phyloP scores from a whole-genome alignment of 352 stramenopile species.

The Phytophthora cryptogea region DNA sequence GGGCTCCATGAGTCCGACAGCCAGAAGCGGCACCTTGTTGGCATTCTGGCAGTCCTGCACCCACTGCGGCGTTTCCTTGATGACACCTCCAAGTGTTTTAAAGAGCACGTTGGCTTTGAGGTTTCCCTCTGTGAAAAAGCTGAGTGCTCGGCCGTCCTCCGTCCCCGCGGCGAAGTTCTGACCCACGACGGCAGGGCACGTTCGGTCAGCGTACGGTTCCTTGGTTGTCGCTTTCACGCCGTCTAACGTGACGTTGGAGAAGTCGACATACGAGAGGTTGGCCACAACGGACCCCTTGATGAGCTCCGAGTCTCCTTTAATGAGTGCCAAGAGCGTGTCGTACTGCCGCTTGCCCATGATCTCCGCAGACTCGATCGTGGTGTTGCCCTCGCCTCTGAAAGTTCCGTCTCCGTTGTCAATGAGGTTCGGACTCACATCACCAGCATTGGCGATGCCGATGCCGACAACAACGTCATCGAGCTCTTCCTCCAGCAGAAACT shows the following conservation, averaged over 20 bases:
- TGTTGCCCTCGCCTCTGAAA: conserved; percentile 40
- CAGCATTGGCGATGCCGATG: conserved; percentile 54
- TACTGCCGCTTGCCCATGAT: conserved; percentile 52
- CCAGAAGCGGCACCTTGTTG: conserved; percentile 48
- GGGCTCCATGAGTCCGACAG: conserved; percentile 46
- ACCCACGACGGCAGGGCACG: conserved; percentile 46
- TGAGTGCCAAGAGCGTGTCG: conserved; percentile 34
- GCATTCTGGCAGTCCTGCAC: conserved; percentile 45
- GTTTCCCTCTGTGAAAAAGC: conserved; percentile 35
- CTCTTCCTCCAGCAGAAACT: conserved; percentile 50
- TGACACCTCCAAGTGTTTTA: conserved; percentile 9
- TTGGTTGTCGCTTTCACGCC: conserved; percentile 11
- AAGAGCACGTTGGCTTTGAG: conserved; percentile 39
- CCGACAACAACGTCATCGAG: conserved; percentile 32
- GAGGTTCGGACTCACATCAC: conserved; percentile 51
- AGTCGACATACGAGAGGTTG: conserved; percentile 50
- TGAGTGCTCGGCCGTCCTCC: conserved; percentile 44
- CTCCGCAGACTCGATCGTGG: conserved; percentile 44
- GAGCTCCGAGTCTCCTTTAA: conserved; percentile 27
- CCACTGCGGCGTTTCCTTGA: conserved; percentile 34
- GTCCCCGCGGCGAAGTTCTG: conserved; percentile 55
- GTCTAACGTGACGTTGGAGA: conserved; percentile 43
- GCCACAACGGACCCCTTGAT: conserved; percentile 28
- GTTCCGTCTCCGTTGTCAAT: conserved; percentile 55
- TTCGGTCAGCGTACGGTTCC: conserved; percentile 35